Evolutionary conservation across 2,329 filamentous ascomycete species (phyloP).

Genomic region (Aspergillus fischeri): DNA sequence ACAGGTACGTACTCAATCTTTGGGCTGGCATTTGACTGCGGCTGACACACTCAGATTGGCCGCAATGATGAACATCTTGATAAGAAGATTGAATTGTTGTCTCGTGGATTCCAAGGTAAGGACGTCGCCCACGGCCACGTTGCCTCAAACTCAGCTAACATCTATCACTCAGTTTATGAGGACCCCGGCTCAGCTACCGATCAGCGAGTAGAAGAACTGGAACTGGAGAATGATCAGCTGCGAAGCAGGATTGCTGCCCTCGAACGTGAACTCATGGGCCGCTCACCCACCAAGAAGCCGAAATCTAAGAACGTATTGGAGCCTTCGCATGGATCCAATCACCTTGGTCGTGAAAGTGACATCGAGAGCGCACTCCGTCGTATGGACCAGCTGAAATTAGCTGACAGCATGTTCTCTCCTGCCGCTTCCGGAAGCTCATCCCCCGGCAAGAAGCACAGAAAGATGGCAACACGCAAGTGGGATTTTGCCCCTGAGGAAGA

Average conservation of each 20-base stretch:
- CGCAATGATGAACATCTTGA: slow-evolving; percentile 81
- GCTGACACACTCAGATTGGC: slow-evolving; percentile 47
- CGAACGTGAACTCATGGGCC: slow-evolving; percentile 60
- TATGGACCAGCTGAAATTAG: slow-evolving; percentile 37
- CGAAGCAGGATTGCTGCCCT: slow-evolving; percentile 61
- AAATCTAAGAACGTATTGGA: slow-evolving; percentile 28
- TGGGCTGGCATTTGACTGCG: neutral
- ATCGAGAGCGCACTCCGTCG: slow-evolving; percentile 37
- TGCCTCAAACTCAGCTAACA: slow-evolving; percentile 10
- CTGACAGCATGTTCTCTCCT: slow-evolving; percentile 30
- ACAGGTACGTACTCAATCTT: slow-evolving; percentile 50
- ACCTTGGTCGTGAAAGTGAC: slow-evolving; percentile 36
- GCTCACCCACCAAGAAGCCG: slow-evolving; percentile 60
- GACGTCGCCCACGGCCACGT: neutral
- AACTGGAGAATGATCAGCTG: slow-evolving; percentile 67
- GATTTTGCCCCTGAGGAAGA: slow-evolving; percentile 44
- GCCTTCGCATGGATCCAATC: slow-evolving; percentile 24
- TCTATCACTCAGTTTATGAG: slow-evolving; percentile 38
- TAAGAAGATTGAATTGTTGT: slow-evolving; percentile 74
- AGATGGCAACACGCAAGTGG: slow-evolving; percentile 45
- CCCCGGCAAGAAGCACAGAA: slow-evolving; percentile 39
- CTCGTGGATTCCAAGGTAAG: slow-evolving; percentile 50
- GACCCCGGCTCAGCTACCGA: slow-evolving; percentile 48
- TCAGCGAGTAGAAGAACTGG: slow-evolving; percentile 61
- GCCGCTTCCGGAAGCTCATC: slow-evolving; percentile 21